phyloP scores from a whole-genome alignment of 2,329 filamentous ascomycete species.

The Scedosporium dehoogii region DNA sequence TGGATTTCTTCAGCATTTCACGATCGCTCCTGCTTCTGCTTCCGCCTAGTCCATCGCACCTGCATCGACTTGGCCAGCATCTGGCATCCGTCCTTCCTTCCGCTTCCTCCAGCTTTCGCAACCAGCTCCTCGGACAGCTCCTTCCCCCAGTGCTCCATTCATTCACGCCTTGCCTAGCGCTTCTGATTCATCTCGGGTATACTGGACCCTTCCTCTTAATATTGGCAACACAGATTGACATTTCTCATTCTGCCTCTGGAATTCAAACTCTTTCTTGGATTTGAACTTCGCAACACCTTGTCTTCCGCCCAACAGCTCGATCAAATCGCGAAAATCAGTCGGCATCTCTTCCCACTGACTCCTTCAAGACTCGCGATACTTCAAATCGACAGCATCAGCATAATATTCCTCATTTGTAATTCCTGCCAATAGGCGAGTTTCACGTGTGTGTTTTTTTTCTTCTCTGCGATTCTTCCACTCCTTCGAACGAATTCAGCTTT shows the following conservation, averaged over 20 bases:
- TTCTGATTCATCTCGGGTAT: background rate
- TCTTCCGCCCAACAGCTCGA: constrained; percentile 3
- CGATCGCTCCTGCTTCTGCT: background rate
- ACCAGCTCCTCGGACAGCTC: background rate
- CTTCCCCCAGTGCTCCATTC: background rate
- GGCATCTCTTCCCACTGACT: background rate
- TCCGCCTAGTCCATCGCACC: background rate
- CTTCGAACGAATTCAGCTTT: background rate
- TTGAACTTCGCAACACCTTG: constrained; percentile 2
- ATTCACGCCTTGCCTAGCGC: constrained; percentile 2
- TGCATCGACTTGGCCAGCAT: background rate
- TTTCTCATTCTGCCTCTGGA: constrained; percentile 5
- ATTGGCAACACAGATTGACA: constrained; percentile 8
- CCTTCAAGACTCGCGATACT: background rate
- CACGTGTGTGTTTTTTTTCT: background rate
- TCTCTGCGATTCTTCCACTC: constrained; percentile 6
- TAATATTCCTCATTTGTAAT: constrained; percentile 6
- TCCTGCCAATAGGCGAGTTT: background rate
- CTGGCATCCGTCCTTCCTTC: background rate
- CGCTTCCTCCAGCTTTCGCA: background rate
- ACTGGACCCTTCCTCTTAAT: background rate
- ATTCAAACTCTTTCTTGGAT: constrained; percentile 7
- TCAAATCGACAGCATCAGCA: constrained; percentile 3
- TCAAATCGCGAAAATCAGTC: background rate
- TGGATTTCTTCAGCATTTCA: background rate